Base-by-base conservation (phyloP, 176 grass and related monocot genomes). In the Rhynchospora tenuis region DNA sequence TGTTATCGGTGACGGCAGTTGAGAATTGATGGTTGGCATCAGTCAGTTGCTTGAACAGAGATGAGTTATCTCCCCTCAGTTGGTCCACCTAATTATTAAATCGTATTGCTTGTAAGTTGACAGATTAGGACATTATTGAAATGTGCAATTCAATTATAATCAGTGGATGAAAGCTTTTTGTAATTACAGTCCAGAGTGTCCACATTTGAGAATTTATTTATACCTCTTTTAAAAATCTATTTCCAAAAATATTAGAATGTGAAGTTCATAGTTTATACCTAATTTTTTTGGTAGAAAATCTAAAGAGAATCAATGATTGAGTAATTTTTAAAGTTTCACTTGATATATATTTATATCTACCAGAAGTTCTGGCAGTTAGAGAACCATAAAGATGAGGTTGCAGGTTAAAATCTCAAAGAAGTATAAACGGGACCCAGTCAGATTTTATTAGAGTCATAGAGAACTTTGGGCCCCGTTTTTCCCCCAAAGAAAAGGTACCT, bases 1-100 rank as follows among this genome's bases (percentile, higher is more conserved):
- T 87, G 59, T 96, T 99, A 71, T 95, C 85, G 3, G 93, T 90
- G 29, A 80, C 82, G 1, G 93, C 89, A 8, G 87, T 89, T 9
- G 83, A 88, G 88, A 99, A 99, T 79, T 93, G 87, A 69, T 90
- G 89, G 65, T 91, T 92, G 31, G 93, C 86, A 44, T 90, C 88
- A 26, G 86, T 83, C 33, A 99, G 80, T 75, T 90, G 64, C 81
- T 90, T 90, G 87, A 88, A 93, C 43, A 99, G 54, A 2, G 91
- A 70, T 42, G 86, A 62, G 60, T 91, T 93, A 78, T 99, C 91
- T 14, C 85, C 87, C 77, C 86, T 91, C 28, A 99, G 91, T 64
- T 81, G 82, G 14, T 96, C 89, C 1, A 95, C 91, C 92, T 98
- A 88, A 57, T 89, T 52, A 81, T 38, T 62, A 81, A 59, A 52